Base-by-base conservation (phyloP, 2,329 filamentous ascomycete genomes). In the Phialemonium atrogriseum region DNA sequence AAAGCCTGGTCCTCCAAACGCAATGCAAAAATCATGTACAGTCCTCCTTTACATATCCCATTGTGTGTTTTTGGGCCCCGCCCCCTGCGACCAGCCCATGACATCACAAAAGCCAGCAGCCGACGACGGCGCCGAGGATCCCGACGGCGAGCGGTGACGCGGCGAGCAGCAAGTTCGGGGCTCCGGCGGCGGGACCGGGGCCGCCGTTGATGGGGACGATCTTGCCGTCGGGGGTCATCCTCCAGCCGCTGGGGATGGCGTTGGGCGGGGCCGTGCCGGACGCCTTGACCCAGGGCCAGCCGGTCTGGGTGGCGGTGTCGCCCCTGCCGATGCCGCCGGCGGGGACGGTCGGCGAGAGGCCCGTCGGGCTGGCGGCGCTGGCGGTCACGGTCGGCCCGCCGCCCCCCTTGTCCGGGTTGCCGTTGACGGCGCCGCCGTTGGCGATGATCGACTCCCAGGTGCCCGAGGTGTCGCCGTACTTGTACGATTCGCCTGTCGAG, bases 401-500 rank as follows among this genome's bases (percentile, higher is more conserved):
- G 20, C 69, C 64, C n/a, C n/a, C n/a, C 37, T 66, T 70, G 40
- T 69, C 68, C 45, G 72, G 68, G 36, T 75, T 82, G 18, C 73
- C 75, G 54, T 86, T 85, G 55, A 96, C 66, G 42, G 66, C 58
- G 39, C 91, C 91, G 42, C 77, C 87, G n/a, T 80, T 71, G 32
- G 89, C 77, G 46, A 73, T 60, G 56, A 98, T 96, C 29, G 84
- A 89, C 43, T 74, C 51, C 84, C 86, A 94, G 14, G 67, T 73
- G 28, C 91, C 91, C 28, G 72, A 80, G 22, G 69, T 73, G 54
- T 91, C 84, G 43, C 73, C 73, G 62, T 96, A 98, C 35, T 64
- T 67, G 66, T 98, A 98, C 41, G 81, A 66, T 12, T 72, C 80
- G 33, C 91, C 91, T 2, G 88, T 95, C 14, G 88, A 95, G 64